Evolutionary conservation across 2,329 filamentous ascomycete species (phyloP).

Genomic region (Ceratocystis cacaofunesta): DNA sequence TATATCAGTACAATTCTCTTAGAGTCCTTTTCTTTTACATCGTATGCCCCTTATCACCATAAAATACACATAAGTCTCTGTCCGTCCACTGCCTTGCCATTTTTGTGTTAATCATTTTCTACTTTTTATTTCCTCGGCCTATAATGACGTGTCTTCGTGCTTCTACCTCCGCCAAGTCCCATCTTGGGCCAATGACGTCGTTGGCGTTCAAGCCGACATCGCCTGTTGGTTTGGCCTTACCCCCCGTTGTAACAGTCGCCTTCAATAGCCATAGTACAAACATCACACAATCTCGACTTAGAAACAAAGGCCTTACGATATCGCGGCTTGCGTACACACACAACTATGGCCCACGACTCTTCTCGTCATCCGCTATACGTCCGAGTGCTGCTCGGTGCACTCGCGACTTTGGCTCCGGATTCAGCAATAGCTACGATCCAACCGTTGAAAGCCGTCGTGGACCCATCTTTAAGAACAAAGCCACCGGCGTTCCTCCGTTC

Average conservation of each 20-base stretch:
- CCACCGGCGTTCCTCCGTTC: conserved; percentile 44
- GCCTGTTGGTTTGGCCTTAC: not conserved
- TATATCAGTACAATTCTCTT: not conserved
- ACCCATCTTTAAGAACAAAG: conserved; percentile 42
- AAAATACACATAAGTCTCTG: not conserved
- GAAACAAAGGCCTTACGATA: conserved; percentile 2
- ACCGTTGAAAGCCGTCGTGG: conserved; percentile 37
- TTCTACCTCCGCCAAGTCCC: not conserved
- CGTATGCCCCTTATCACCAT: not conserved
- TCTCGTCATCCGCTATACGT: conserved; percentile 19
- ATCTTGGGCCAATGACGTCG: conserved; percentile 11
- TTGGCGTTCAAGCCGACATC: not conserved
- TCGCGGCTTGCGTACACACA: conserved; percentile 6
- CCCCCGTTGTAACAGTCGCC: not conserved
- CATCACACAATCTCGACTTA: not conserved
- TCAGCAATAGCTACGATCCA: conserved; percentile 45
- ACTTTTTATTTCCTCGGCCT: not conserved
- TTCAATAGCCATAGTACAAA: not conserved
- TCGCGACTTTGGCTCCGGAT: conserved; percentile 41
- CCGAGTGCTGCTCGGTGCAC: conserved; percentile 27
- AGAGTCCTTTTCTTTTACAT: not conserved
- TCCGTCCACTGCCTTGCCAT: not conserved
- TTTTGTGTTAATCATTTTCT: not conserved
- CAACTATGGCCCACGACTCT: conserved; percentile 19
- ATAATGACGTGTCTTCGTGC: conserved; percentile 10